phyloP scores from a whole-genome alignment of 1,139 yeast genomes.

The Geotrichum reessii region DNA sequence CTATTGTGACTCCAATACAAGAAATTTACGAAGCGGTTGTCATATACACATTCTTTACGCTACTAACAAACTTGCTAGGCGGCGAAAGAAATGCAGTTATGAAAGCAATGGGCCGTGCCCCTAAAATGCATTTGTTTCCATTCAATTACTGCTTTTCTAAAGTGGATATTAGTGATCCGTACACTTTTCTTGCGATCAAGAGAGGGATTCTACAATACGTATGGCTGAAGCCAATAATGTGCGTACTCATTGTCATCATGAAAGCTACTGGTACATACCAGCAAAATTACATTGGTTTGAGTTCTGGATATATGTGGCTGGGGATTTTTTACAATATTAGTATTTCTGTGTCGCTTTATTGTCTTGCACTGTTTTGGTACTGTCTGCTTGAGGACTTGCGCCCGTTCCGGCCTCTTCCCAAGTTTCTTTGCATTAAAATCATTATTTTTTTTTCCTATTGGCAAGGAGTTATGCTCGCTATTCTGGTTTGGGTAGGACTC shows the following conservation, averaged over 20 bases:
- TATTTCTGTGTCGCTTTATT: slow-evolving; percentile 75
- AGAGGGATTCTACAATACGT: slow-evolving; percentile 89
- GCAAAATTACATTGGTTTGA: slow-evolving; percentile 44
- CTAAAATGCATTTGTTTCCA: slow-evolving; percentile 57
- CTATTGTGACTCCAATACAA: slow-evolving; percentile 64
- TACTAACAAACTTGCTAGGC: slow-evolving; percentile 77
- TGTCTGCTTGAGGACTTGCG: slow-evolving; percentile 69
- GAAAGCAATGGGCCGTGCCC: slow-evolving; percentile 65
- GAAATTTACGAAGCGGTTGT: slow-evolving; percentile 96
- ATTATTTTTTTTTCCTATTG: slow-evolving; percentile 95
- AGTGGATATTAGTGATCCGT: slow-evolving; percentile 83
- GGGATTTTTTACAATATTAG: slow-evolving; percentile 69
- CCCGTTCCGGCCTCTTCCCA: slow-evolving; percentile 84
- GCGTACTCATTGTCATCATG: slow-evolving; percentile 50
- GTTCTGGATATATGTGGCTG: slow-evolving; percentile 58
- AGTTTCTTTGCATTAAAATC: slow-evolving; percentile 85
- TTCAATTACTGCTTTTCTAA: slow-evolving; percentile 52
- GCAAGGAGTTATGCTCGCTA: slow-evolving; percentile 77
- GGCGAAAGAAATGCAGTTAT: slow-evolving; percentile 85
- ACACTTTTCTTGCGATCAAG: slow-evolving; percentile 67
- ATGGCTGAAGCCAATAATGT: slow-evolving; percentile 84
- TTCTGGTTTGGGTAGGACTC: slow-evolving; percentile 52
- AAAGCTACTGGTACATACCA: slow-evolving; percentile 46
- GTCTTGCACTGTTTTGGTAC: slow-evolving; percentile 88
- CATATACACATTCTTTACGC: slow-evolving; percentile 82